Evolutionary conservation across 306 rosid genomes (phyloP).

Genomic region (Quercus suber): DNA sequence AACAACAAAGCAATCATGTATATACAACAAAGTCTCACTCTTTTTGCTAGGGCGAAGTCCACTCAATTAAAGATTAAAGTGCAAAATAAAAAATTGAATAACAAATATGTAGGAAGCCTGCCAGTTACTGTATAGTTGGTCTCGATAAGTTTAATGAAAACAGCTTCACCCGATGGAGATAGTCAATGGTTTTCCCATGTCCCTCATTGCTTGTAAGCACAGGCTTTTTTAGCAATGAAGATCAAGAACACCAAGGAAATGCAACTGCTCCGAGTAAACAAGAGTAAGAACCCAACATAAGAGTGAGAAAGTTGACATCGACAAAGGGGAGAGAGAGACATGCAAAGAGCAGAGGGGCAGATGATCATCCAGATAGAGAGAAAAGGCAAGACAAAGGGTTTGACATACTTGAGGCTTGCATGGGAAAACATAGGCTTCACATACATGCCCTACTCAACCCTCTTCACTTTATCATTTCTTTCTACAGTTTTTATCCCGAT

Average conservation of each 20-base stretch:
- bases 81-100: neutral
- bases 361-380: neutral
- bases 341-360: neutral
- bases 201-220: neutral
- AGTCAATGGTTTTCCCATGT: neutral
- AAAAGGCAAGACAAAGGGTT: neutral
- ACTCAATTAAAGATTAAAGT: neutral
- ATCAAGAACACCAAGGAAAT: neutral
- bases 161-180: neutral
- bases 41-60: neutral
- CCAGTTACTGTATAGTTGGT: neutral
- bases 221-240: neutral
- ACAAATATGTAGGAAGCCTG: neutral
- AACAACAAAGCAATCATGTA: neutral
- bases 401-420: neutral
- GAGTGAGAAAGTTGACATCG: no score
- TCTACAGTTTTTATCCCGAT: neutral
- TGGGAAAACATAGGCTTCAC: neutral
- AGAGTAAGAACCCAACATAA: neutral
- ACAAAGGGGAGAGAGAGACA: no score
- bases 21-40: slow-evolving; percentile 4
- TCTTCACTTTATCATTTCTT: neutral
- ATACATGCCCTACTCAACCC: neutral
- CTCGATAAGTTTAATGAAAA: neutral
- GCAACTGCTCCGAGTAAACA: neutral